A percentile compares a stretch with the other conserved stretches of the same genome.
Evolutionary conservation across 805 yeast genomes (phyloP).

Genomic region (Candida germanica): DNA sequence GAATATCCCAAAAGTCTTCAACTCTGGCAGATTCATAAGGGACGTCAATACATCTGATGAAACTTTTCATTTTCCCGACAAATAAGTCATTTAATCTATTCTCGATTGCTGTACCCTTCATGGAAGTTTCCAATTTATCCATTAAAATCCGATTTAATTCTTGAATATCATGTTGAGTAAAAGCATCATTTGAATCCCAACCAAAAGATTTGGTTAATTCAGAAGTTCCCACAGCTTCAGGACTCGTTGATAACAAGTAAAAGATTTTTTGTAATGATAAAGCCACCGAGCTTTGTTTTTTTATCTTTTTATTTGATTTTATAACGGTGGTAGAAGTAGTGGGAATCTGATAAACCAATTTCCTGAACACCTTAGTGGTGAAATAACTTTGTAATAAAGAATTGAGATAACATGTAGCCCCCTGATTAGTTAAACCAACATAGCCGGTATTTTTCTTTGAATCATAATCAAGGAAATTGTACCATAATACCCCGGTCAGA

Average conservation of each 20-base stretch:
- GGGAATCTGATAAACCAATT: slow-evolving; percentile 86
- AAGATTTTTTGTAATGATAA: slow-evolving; percentile 85
- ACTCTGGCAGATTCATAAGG: slow-evolving; percentile 87
- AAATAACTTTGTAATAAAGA: slow-evolving; percentile 88
- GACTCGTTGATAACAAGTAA: slow-evolving; percentile 71
- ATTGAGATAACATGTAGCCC: slow-evolving; percentile 96
- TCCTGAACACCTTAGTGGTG: slow-evolving; percentile 78
- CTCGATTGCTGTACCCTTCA: slow-evolving; percentile 80
- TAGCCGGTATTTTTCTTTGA: slow-evolving; percentile 85
- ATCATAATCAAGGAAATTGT: slow-evolving; percentile 77
- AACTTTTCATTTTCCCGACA: slow-evolving; percentile 96
- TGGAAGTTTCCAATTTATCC: slow-evolving; percentile 87
- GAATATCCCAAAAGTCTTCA: slow-evolving; percentile 98
- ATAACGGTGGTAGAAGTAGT: slow-evolving; percentile 44
- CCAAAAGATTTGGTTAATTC: slow-evolving; percentile 92
- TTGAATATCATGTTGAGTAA: slow-evolving; percentile 97
- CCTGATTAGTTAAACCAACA: slow-evolving; percentile 93
- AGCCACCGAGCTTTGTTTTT: slow-evolving; percentile 54
- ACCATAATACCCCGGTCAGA: slow-evolving; percentile 92
- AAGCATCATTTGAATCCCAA: slow-evolving; percentile 94
- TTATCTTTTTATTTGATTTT: slow-evolving; percentile 19
- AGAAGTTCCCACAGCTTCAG: slow-evolving; percentile 74
- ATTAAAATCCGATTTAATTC: slow-evolving; percentile 91
- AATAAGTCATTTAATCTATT: slow-evolving; percentile 65
- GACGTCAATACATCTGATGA: slow-evolving; percentile 86